A percentile compares a stretch with the other conserved stretches of the same genome.
phyloP scores from a whole-genome alignment of 768 basidiomycete genomes.

The Lactarius hengduanensis region DNA sequence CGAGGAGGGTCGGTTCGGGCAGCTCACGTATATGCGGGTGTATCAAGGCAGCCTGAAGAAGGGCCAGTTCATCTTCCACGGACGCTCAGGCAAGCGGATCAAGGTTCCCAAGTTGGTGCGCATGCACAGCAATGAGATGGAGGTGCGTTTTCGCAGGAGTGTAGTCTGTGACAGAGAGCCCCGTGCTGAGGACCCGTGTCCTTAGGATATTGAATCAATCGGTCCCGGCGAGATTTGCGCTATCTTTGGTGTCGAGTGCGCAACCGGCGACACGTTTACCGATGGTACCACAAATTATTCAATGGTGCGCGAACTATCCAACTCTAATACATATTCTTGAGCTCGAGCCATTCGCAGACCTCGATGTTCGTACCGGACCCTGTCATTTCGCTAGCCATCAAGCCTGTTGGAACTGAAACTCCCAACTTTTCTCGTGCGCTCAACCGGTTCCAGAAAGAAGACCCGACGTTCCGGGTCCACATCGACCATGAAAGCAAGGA shows the following conservation, averaged over 20 bases:
- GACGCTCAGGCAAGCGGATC: slow-evolving; percentile 92
- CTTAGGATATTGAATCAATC: slow-evolving; percentile 85
- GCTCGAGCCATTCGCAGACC: slow-evolving; percentile 51
- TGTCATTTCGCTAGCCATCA: slow-evolving; percentile 93
- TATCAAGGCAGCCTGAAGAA: slow-evolving; percentile 95
- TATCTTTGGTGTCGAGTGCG: slow-evolving; percentile 98
- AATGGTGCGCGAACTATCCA: slow-evolving; percentile 64
- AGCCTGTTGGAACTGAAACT: slow-evolving; percentile 87
- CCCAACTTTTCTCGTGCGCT: slow-evolving; percentile 97
- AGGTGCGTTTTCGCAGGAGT: slow-evolving; percentile 48
- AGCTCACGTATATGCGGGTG: slow-evolving; percentile 96
- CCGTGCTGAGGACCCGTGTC: not conserved
- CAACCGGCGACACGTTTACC: slow-evolving; percentile 96
- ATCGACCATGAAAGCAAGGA: slow-evolving; percentile 93
- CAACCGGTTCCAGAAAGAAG: slow-evolving; percentile 97
- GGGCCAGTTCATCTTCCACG: slow-evolving; percentile 83
- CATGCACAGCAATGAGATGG: slow-evolving; percentile 99
- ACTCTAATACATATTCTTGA: not conserved
- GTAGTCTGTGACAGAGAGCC: not conserved
- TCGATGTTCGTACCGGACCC: slow-evolving; percentile 99
- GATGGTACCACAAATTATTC: slow-evolving; percentile 88
- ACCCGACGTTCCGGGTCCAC: slow-evolving; percentile 98
- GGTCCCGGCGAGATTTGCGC: slow-evolving; percentile 99
- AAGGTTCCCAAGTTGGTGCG: slow-evolving; percentile 94
- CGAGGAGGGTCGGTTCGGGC: slow-evolving; percentile 96